Evolutionary conservation across 495 filamentous ascomycete species (phyloP), one percentile per base, ranked within the genome.

Genomic region (Chlorociboria aeruginascens): DNA sequence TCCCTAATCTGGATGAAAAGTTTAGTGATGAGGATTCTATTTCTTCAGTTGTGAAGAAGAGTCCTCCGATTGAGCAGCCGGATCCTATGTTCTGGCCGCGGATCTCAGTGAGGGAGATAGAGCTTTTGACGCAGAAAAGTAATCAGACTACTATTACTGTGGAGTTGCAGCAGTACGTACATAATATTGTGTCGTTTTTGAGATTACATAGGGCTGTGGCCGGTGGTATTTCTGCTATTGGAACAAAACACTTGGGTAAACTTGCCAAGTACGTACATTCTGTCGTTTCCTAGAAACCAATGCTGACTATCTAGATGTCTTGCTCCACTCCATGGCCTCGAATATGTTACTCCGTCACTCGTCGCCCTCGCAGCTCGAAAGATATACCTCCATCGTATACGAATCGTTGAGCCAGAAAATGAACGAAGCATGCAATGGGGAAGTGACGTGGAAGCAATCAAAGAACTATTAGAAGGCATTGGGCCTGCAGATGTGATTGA

Each of bases 351-450:
- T 2, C 92, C 93, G 0, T 83, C 87, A 3, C 72, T 99, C 16
- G 80, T 94, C 9, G 76, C 70, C 14, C 68, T 99, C 41, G 93
- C 92, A 3, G 79, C 79, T n/a, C 78, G 75, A 49, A 99, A 97
- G 67, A 77, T 94, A 10, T 97, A 93, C 56, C 73, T 79, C 25
- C 93, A 98, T 62, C 78, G 86, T 20, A 75, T 98, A n/a, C 59
- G 71, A 2, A 69, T 95, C 8, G 71, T 77, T 1, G 67, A 60
- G 2, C 73, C 85, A 0, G 79, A 82, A 50, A 72, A 75, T 46
- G 92, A 99, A 65, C 66, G 89, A 36, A 96, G 89, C 59, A 71
- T 94, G 66, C 87, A 94, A 61, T 99, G 92, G 74, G 92, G 92
- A 3, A 95, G 89, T 61, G 79, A 93, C 45, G 33, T 81, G 3